Base-by-base conservation (phyloP, 345 rosid genomes). In the Microthlaspi erraticum region DNA sequence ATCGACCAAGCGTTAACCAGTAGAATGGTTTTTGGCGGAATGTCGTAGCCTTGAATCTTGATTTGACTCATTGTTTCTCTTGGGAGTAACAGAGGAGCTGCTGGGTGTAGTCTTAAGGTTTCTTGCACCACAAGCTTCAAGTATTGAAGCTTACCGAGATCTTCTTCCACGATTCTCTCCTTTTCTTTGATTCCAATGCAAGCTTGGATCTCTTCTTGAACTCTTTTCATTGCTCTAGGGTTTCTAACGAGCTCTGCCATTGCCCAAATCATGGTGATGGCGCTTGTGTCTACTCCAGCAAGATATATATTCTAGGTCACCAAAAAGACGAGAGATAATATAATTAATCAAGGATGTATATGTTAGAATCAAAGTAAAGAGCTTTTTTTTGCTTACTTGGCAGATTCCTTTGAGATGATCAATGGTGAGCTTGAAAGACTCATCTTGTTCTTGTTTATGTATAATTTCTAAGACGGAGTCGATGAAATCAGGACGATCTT, bases 61-160 rank as follows among this genome's bases (percentile, higher is more conserved):
- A 78, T 19, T 0, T 76, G 74, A 60, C 68, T 69, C 80, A 65
- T 81, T 39, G 85, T 77, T 68, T 83, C 89, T 60, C 87, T 79
- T 33, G 87, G 89, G 36, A 85, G 17, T 50, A 79, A 59, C 11
- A 85, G 52, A 0, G 85, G 86, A 64, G 69, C 84, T 8, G 84
- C 72, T 53, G 88, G 84, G 14, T 84, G 74, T 37, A 70, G 50
- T 38, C 74, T 70, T 36, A 70, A 23, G 49, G 49, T 70, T 59
- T 58, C 73, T 70, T 83, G 79, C 55, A 83, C 71, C 69, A 83
- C 70, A n/a, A 81, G 82, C 68, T 83, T 83, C 66, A 81, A 39
- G 73, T 85, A 85, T 1, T 58, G 73, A 2, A 83, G 66, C n/a
- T 78, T 64, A 1, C 74, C 74, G 0, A 85, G 46, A 64, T 78